Base-by-base conservation (phyloP, 2,329 filamentous ascomycete species). In the Colletotrichum theobromicola region DNA sequence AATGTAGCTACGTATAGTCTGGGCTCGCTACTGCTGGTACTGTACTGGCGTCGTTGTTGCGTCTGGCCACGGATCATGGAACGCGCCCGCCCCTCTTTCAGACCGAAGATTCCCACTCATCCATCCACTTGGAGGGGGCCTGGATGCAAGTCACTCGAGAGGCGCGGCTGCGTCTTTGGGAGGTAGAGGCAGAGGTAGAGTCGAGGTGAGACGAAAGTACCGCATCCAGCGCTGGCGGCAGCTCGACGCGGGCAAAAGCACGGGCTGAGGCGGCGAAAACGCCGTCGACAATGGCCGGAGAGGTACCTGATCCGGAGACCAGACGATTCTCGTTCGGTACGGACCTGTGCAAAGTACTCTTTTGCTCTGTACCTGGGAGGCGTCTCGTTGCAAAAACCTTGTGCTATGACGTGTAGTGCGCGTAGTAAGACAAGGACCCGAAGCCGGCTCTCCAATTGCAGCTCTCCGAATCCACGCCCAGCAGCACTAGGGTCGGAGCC, bases 381-480 rank as follows among this genome's bases (percentile, higher is more conserved):
- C 46, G 32, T 30, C 61, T 67, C 24, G 26, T 50, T 50, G 26
- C 46, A 46, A 58, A 58, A 74, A 74, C 68, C 72, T 74, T 72
- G 72, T 74, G 68, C 67, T 57, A 58, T 69, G 62, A 58, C 46
- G 42, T 58, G 62, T 57, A 72, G 62, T 55, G 72, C n/a, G 72
- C 62, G 72, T 74, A 63, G 72, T 74, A 71, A 63, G 68, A 74
- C 72, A 62, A 74, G 72, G 62, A 72, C 46, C 26, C 63, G 53
- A 30, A 74, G 64, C 72, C 63, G 68, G 35, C 57, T 32, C 68
- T 67, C 72, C 72, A 74, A 74, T 74, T 72, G 72, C 30, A 67
- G 55, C 68, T 50, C 32, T 57, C 26, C 55, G 68, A 57, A 42
- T 72, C 62, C 67, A 57, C 72, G 68, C 62, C 72, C 61, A 35